Percentiles rank a stretch among this genome's conserved stretches.
These are phyloP conservation scores for Perilla frutescens DNA, from an alignment of 257 asterid genomes.

Conservation along the genomic window DNA sequence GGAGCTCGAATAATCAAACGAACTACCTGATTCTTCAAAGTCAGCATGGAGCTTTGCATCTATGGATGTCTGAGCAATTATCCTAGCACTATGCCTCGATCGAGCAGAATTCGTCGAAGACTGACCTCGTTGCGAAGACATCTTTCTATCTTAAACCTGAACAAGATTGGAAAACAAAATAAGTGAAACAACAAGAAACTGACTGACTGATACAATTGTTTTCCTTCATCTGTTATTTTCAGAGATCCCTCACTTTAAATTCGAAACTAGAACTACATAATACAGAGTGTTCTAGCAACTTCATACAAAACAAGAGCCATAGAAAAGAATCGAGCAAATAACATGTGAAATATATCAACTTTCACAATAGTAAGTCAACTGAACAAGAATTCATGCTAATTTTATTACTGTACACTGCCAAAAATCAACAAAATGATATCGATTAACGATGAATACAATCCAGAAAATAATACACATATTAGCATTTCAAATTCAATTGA, in stretches of 20 bases:
- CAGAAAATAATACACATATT: conserved; percentile 11
- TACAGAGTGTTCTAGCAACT: background rate
- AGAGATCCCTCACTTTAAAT: background rate
- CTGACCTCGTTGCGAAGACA: conserved; percentile 65
- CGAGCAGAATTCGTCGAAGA: conserved; percentile 69
- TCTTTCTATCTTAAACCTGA: conserved; percentile 55
- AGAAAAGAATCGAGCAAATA: background rate
- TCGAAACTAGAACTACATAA: background rate
- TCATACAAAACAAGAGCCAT: conserved; percentile 10
- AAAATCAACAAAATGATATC: background rate
- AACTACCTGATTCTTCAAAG: conserved; percentile 82
- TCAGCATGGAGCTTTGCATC: conserved; percentile 87
- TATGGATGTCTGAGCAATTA: conserved; percentile 77
- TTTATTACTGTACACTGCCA: too few species aligned
- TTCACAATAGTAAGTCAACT: conserved; percentile 12
- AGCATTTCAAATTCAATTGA: conserved; percentile 8
- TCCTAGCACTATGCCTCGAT: conserved; percentile 74
- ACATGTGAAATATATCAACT: background rate
- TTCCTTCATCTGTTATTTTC: background rate
- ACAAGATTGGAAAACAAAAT: conserved; percentile 1
- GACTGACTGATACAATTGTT: background rate
- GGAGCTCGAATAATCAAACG: conserved; percentile 82
- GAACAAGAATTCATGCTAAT: background rate
- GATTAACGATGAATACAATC: conserved; percentile 6
- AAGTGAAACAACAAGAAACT: background rate